phyloP scores from a whole-genome alignment of 169 alveolate species.

The Eimeria sp. region DNA sequence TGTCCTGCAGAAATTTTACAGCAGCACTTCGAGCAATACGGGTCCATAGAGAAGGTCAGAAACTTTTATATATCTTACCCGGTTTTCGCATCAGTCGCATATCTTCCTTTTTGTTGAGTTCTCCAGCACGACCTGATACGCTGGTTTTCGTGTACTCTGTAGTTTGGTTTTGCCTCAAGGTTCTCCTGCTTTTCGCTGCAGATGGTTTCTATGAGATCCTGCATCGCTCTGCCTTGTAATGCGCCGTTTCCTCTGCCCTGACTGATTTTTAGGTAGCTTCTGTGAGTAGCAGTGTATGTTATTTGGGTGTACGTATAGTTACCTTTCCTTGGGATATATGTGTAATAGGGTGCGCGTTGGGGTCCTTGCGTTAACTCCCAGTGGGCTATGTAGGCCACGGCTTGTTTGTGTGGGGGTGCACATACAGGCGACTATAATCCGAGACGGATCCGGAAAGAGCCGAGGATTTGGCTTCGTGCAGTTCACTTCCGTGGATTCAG shows the following conservation, averaged over 20 bases:
- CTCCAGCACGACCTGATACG: neutral
- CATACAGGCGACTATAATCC: constrained; percentile 44
- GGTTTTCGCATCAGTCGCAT: neutral
- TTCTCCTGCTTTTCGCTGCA: constrained; percentile 9
- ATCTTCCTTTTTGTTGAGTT: neutral
- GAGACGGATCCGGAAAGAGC: constrained; percentile 62
- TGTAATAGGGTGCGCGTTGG: neutral
- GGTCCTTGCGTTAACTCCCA: neutral
- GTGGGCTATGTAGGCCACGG: neutral
- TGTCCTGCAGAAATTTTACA: constrained; percentile 37
- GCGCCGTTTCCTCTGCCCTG: constrained; percentile 32
- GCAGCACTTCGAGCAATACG: constrained; percentile 63
- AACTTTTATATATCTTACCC: neutral
- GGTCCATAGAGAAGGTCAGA: constrained; percentile 53
- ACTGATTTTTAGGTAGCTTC: constrained; percentile 7
- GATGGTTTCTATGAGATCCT: constrained; percentile 19
- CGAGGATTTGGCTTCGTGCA: constrained; percentile 73
- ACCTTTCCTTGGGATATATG: neutral
- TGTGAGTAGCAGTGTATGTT: constrained; percentile 9
- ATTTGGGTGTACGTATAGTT: neutral
- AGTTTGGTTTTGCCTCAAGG: constrained; percentile 28
- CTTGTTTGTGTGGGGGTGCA: neutral
- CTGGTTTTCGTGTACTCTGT: neutral
- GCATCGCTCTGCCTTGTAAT: constrained; percentile 36
- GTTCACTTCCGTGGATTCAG: constrained; percentile 68